These are phyloP conservation scores for Gracilaria gracilis DNA, from an alignment of 23 red algal species.

Conservation along the genomic window DNA sequence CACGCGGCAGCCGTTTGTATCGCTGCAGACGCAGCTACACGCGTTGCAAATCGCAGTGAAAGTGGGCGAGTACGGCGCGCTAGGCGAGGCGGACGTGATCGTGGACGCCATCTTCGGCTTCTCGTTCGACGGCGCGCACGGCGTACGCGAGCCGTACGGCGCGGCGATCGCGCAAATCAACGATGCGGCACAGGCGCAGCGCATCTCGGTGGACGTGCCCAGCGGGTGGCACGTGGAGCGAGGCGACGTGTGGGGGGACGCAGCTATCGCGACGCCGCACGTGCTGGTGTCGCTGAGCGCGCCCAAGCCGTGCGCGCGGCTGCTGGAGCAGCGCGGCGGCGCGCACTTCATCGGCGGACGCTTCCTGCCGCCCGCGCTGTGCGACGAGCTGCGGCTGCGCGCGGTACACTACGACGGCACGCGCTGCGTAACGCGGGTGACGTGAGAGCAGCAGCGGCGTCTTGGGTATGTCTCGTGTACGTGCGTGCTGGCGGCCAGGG, in stretches of 20 bases:
- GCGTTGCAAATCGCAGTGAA: conserved; percentile 51
- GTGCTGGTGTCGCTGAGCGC: conserved; percentile 87
- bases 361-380: conserved; percentile 80
- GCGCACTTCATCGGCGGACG: conserved; percentile 93
- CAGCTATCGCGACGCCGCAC: conserved; percentile 29
- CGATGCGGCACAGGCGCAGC: neutral
- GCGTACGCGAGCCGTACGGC: conserved; percentile 71
- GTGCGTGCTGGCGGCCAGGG: no score
- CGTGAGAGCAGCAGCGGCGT: no score
- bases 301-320: conserved; percentile 71
- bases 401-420: conserved; percentile 45
- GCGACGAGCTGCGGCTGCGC: conserved; percentile 45
- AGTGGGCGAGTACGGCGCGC: conserved; percentile 11
- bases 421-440: conserved; percentile 20
- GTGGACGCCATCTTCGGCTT: conserved; percentile 99
- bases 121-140: conserved; percentile 72
- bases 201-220: conserved; percentile 92
- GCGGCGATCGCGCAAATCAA: conserved; percentile 64
- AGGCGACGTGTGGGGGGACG: conserved; percentile 47
- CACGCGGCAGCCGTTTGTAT: conserved; percentile 24
- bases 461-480: no score
- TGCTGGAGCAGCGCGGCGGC: neutral
- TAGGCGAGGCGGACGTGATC: conserved; percentile 64
- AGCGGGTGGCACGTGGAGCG: conserved; percentile 93
- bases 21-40: conserved; percentile 77